Evolutionary conservation across 257 asterid species (phyloP).

Genomic region (Plantago ovata): DNA sequence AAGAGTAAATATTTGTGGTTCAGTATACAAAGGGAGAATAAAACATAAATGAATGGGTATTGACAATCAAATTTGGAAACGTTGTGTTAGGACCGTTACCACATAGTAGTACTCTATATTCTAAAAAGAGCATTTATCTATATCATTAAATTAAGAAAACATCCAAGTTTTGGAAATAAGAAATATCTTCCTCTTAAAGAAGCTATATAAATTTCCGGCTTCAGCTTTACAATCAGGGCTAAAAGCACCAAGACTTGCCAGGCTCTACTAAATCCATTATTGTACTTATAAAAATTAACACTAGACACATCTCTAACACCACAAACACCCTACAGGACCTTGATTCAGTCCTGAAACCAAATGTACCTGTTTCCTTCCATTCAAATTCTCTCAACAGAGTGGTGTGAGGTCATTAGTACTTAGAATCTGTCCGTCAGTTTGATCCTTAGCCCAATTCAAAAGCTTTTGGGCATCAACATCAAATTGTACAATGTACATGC

Average conservation of each 20-base stretch:
- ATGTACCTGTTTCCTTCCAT: no score
- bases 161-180: not conserved
- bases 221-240: not conserved
- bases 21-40: not conserved
- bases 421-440: no score
- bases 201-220: not conserved
- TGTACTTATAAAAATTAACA: not conserved
- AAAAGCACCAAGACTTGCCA: not conserved
- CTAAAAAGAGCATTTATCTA: no score
- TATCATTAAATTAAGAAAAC: not conserved
- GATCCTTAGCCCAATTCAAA: no score
- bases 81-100: not conserved
- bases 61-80: not conserved
- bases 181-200: not conserved
- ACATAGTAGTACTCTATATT: no score
- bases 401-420: no score
- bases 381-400: no score
- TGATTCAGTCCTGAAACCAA: no score
- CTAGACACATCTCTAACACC: not conserved
- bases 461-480: no score
- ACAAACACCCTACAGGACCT: no score
- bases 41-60: not conserved
- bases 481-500: no score
- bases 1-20: not conserved
- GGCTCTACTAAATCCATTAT: not conserved